Evolutionary conservation across 768 basidiomycete genomes (phyloP).

Genomic region (Amanita thiersii): DNA sequence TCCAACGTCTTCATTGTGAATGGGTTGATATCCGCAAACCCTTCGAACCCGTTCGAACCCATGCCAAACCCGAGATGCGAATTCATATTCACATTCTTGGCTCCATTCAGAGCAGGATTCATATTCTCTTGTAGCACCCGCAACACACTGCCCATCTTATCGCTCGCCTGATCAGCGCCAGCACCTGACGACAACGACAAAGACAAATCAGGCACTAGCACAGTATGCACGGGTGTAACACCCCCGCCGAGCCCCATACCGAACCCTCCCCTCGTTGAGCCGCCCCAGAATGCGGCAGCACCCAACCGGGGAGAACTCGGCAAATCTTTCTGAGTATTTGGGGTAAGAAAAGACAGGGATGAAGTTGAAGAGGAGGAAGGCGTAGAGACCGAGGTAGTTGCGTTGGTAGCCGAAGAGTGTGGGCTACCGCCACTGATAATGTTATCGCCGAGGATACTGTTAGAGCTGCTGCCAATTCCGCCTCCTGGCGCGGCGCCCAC

Average conservation of each 20-base stretch:
- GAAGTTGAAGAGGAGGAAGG: slow-evolving; percentile 14
- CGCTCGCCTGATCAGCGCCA: neutral
- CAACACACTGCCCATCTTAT: slow-evolving; percentile 14
- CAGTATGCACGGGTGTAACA: slow-evolving; percentile 78
- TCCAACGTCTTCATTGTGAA: slow-evolving; percentile 88
- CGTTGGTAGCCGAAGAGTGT: slow-evolving; percentile 5
- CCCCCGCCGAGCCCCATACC: slow-evolving; percentile 45
- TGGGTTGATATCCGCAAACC: slow-evolving; percentile 71
- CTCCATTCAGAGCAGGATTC: slow-evolving; percentile 60
- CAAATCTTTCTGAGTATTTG: slow-evolving; percentile 75
- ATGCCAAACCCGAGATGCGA: slow-evolving; percentile 7
- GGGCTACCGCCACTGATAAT: too few species aligned
- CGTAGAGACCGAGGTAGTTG: slow-evolving; percentile 6
- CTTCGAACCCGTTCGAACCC: slow-evolving; percentile 49
- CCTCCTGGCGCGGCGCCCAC: neutral
- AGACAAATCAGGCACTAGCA: slow-evolving; percentile 61
- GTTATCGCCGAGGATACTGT: slow-evolving; percentile 10
- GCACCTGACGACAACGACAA: slow-evolving; percentile 8
- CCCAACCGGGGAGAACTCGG: slow-evolving; percentile 52
- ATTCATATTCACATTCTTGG: slow-evolving; percentile 10
- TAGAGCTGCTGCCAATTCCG: too few species aligned
- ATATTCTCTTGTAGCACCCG: slow-evolving; percentile 62
- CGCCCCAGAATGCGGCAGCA: slow-evolving; percentile 71
- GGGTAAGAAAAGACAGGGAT: slow-evolving; percentile 32
- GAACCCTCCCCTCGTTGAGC: slow-evolving; percentile 21